These are phyloP conservation scores for Populus hybrid DNA, from an alignment of 441 rosid genomes.

Conservation along the genomic window DNA sequence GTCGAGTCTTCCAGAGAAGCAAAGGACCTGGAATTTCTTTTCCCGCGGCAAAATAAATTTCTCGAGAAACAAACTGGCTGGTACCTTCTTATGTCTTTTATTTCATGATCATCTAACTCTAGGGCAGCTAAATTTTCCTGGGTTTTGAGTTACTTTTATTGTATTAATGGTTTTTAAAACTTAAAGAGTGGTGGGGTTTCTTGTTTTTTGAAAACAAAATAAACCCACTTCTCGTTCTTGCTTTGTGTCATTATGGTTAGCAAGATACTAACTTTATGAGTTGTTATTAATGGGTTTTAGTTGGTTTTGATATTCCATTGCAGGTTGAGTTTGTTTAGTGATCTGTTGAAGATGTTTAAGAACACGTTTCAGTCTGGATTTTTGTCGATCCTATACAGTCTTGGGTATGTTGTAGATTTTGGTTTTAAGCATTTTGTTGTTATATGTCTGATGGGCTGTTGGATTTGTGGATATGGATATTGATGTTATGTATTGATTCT, in stretches of 20 bases:
- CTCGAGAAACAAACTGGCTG: background rate
- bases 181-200: background rate
- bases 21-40: background rate
- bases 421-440: background rate
- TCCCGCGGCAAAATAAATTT: background rate
- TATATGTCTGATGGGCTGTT: background rate
- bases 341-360: slow-evolving; percentile 58
- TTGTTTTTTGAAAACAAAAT: background rate
- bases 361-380: slow-evolving; percentile 98
- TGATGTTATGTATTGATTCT: background rate
- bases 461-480: background rate
- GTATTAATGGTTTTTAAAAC: background rate
- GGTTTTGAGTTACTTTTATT: background rate
- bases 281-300: background rate
- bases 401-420: slow-evolving; percentile 47
- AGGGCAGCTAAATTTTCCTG: background rate
- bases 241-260: background rate
- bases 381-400: slow-evolving; percentile 84
- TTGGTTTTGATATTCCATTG: slow-evolving; percentile 6
- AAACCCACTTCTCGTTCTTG: background rate
- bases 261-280: background rate
- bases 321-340: background rate
- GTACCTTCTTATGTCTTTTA: background rate
- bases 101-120: background rate
- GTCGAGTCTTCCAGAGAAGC: background rate